Base-by-base conservation (phyloP, 495 filamentous ascomycete genomes). In the Penicillium bialowiezense region DNA sequence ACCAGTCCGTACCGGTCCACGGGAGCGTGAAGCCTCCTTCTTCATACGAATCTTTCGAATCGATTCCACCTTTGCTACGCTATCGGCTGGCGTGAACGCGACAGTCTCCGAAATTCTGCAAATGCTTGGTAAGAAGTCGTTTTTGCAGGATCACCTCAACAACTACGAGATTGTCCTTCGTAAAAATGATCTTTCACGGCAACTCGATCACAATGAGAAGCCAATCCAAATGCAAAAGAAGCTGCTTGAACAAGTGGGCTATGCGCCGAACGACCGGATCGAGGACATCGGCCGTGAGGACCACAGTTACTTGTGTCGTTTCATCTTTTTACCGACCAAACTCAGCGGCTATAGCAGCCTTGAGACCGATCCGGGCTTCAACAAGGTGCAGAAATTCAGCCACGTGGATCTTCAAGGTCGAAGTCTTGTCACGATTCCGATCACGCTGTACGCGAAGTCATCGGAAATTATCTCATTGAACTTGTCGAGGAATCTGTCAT, bases 221-320 rank as follows among this genome's bases (percentile, higher is more conserved):
- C 95, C 95, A 8, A 80, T 99, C 17, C 75, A 90, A 33, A 90
- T 99, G 56, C 95, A 99, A 62, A 97, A 96, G 66, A 82, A 85
- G 23, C 76, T 99, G 20, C 76, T 99, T 7, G 87, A 96, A 67
- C 89, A 97, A 67, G 87, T 90, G 24, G 93, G 93, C 10, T 98
- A 96, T 62, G 86, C 85, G n/a, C 79, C 86, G 23, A 83, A 81
- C 18, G 95, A 99, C 62, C 81, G 81, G 32, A 82, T 97, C 34
- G 92, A 97, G 59, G 93, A 97, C 49, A 84, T 99, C 43, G 93
- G 93, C n/a, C 83, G 93, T 36, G 93, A 99, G 64, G 93, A 99
- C 67, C 95, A 97, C 66, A 92, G 91, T 58, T 97, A 97, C 56
- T 77, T 99, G 6, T 91, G 91, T 58, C 89, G 93, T 7, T 97